Evolutionary conservation across 441 rosid genomes (phyloP).

Genomic region (Adansonia grandidieri): DNA sequence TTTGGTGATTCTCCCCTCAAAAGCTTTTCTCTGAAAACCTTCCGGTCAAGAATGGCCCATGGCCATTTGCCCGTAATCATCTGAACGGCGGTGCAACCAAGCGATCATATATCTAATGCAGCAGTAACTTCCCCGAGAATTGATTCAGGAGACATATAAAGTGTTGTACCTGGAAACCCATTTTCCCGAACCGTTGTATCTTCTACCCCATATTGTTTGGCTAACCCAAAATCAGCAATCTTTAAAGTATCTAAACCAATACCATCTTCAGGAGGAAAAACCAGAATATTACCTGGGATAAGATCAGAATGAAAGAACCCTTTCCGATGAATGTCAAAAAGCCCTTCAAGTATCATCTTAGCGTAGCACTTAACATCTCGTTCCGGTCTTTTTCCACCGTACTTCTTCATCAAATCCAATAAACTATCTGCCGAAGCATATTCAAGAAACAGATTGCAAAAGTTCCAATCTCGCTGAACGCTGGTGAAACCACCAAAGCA

Average conservation of each 20-base stretch:
- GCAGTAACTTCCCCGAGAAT: neutral
- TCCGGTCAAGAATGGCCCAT: neutral
- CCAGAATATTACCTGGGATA: neutral
- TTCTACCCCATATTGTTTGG: too few relatives aligned
- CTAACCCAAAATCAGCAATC: neutral
- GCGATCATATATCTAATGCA: neutral
- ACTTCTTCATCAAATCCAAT: neutral
- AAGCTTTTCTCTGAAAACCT: neutral
- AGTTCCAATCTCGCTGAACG: neutral
- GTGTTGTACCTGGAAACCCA: too few relatives aligned
- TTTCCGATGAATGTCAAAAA: neutral
- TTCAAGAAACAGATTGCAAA: neutral
- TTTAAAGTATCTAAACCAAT: neutral
- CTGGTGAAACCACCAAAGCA: neutral
- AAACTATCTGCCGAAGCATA: neutral
- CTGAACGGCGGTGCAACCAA: neutral
- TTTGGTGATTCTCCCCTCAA: neutral
- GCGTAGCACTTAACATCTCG: neutral
- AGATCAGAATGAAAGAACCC: neutral
- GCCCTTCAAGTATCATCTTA: conserved; percentile 2
- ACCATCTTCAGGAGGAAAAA: neutral
- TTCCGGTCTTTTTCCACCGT: neutral
- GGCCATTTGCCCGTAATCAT: neutral
- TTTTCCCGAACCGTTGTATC: too few relatives aligned
- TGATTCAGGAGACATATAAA: too few relatives aligned